Percentiles rank a stretch among this genome's conserved stretches.
Conservation (phyloP, 208 protist species). For the Wallacemonas rigidus region DNA sequence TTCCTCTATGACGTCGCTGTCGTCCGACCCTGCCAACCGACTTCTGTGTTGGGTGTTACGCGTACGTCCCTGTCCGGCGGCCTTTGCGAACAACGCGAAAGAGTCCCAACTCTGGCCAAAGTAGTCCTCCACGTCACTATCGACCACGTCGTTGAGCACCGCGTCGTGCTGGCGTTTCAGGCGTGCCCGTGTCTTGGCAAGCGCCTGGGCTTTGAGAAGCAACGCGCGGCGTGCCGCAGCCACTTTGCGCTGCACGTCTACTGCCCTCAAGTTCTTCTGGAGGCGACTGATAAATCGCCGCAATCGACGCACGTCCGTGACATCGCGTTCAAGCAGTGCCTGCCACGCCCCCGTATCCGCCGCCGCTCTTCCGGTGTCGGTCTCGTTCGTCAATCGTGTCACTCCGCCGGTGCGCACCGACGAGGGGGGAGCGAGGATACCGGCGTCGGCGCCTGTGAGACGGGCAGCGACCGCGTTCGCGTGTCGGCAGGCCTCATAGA, state of each 20-base stretch:
- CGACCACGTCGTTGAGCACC: slow-evolving; percentile 17
- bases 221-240: slow-evolving; percentile 31
- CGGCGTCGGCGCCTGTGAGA: slow-evolving; percentile 13
- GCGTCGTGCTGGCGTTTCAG: slow-evolving; percentile 12
- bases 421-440: background rate
- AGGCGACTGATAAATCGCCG: slow-evolving; percentile 61
- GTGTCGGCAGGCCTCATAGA: slow-evolving; percentile 46
- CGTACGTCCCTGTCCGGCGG: background rate
- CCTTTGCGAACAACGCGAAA: background rate
- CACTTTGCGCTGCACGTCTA: slow-evolving; percentile 57
- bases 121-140: slow-evolving; percentile 14
- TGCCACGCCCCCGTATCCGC: slow-evolving; percentile 13
- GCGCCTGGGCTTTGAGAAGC: slow-evolving; percentile 52
- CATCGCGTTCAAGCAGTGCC: slow-evolving; percentile 31
- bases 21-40: too few relatives aligned
- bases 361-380: background rate
- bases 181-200: slow-evolving; percentile 34
- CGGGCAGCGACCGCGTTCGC: slow-evolving; percentile 32
- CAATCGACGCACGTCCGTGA: slow-evolving; percentile 58
- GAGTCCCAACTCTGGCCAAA: slow-evolving; percentile 14
- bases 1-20: background rate
- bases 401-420: background rate
- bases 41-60: too few relatives aligned
- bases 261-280: slow-evolving; percentile 37
- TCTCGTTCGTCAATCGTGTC: background rate